Conservation (phyloP, 306 rosid genomes). For the Cicer judaicum region DNA sequence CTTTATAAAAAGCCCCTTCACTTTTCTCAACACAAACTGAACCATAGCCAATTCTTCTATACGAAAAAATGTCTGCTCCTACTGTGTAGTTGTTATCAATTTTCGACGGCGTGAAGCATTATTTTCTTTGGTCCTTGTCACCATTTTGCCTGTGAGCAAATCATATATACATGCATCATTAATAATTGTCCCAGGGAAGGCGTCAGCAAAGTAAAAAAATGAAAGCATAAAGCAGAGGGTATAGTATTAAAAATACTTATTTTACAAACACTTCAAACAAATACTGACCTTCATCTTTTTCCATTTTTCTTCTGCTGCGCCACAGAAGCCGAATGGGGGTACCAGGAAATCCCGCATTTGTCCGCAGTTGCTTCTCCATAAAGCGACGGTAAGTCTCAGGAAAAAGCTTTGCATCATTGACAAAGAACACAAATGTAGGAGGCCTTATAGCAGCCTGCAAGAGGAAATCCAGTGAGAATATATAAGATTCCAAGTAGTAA, state of each 20-base stretch:
- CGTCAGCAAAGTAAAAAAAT: not conserved
- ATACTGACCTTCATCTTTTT: conserved; percentile 69
- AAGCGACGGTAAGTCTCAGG: conserved; percentile 83
- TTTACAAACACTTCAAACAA: conserved; percentile 29
- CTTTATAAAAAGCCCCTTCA: not conserved
- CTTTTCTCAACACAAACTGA: conserved; percentile 34
- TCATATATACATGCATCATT: conserved; percentile 28
- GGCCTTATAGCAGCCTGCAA: conserved; percentile 97
- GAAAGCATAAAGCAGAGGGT: not conserved
- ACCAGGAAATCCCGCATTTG: conserved; percentile 89
- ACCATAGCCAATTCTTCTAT: conserved; percentile 25
- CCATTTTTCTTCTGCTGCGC: conserved; percentile 82
- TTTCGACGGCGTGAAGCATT: conserved; percentile 52
- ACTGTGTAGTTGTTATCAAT: conserved; percentile 41
- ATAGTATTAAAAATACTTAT: conserved; percentile 12
- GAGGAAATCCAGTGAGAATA: conserved; percentile 30
- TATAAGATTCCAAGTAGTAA: not conserved
- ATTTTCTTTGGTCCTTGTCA: conserved; percentile 49
- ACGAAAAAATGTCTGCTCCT: conserved; percentile 38
- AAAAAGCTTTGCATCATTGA: conserved; percentile 91
- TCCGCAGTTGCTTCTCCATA: conserved; percentile 89
- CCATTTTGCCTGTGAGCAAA: conserved; percentile 62
- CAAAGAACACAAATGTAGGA: conserved; percentile 94
- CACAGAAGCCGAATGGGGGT: conserved; percentile 91
- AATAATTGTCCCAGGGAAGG: not conserved